A percentile compares a stretch with the other conserved stretches of the same genome.
Conservation (phyloP, 2,329 filamentous ascomycete genomes). For the Penicillium sp. region DNA sequence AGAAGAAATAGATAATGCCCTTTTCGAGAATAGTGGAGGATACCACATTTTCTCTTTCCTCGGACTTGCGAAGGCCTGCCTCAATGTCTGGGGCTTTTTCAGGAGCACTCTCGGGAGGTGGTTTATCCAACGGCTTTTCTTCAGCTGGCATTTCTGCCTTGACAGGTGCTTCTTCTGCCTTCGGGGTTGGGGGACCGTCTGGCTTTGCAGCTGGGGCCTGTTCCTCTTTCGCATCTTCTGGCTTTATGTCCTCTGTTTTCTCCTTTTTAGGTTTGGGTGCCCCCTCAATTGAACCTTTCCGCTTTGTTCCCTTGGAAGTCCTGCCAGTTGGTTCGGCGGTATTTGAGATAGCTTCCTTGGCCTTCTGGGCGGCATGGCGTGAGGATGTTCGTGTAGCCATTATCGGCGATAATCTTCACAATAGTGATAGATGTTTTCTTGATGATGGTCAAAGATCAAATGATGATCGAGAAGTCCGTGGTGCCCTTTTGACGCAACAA, state of each 20-base stretch:
- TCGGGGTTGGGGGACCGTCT: conserved; percentile 7
- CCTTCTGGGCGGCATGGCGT: conserved; percentile 45
- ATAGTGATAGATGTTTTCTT: neutral
- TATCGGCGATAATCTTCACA: neutral
- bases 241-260: conserved; percentile 33
- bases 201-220: conserved; percentile 15
- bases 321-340: conserved; percentile 32
- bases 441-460: neutral
- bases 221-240: conserved; percentile 7
- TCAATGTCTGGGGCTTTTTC: conserved; percentile 24
- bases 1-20: conserved; percentile 89
- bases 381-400: conserved; percentile 42
- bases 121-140: conserved; percentile 7
- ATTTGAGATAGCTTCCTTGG: conserved; percentile 42
- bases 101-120: conserved; percentile 5
- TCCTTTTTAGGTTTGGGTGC: conserved; percentile 39
- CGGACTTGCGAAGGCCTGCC: conserved; percentile 50
- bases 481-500: neutral
- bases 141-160: conserved; percentile 19
- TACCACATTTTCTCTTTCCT: conserved; percentile 51
- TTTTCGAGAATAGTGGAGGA: conserved; percentile 74
- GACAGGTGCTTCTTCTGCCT: conserved; percentile 11
- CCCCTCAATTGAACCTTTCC: conserved; percentile 36
- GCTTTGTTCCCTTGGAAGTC: conserved; percentile 37
- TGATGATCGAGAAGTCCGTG: neutral